Conservation (phyloP, 2,329 filamentous ascomycete genomes). For the Penicillium sp. region DNA sequence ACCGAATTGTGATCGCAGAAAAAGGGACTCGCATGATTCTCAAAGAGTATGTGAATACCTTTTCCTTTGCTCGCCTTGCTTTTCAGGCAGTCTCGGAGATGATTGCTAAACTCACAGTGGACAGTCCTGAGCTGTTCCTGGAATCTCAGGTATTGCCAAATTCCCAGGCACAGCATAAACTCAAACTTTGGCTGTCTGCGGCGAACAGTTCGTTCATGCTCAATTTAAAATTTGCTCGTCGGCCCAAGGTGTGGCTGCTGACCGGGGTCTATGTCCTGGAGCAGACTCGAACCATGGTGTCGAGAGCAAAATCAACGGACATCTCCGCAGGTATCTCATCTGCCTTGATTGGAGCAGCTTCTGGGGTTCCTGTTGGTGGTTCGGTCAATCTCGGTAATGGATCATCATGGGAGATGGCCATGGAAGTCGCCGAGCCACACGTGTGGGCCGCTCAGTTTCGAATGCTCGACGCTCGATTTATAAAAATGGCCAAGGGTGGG, state of each 20-base stretch:
- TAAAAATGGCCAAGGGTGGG: conserved; percentile 7
- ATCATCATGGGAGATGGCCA: conserved; percentile 18
- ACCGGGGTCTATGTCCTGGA: conserved; percentile 21
- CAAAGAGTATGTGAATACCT: conserved; percentile 14
- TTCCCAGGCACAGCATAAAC: conserved; percentile 14
- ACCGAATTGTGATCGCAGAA: conserved; percentile 18
- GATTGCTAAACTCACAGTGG: not conserved
- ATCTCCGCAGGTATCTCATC: conserved; percentile 18
- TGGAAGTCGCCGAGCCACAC: conserved; percentile 21
- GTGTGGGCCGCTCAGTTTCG: conserved; percentile 25
- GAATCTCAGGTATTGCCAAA: conserved; percentile 11
- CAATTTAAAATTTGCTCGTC: conserved; percentile 21
- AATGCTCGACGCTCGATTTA: conserved; percentile 18
- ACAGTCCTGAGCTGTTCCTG: conserved; percentile 19
- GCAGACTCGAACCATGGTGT: conserved; percentile 16
- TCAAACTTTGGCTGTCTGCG: conserved; percentile 23
- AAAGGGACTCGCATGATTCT: conserved; percentile 14
- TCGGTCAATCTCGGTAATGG: conserved; percentile 18
- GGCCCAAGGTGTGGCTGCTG: conserved; percentile 23
- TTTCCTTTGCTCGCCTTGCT: no score
- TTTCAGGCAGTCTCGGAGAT: no score
- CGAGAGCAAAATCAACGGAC: conserved; percentile 7
- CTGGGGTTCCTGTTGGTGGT: conserved; percentile 20
- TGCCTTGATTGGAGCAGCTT: conserved; percentile 15
- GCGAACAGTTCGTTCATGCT: conserved; percentile 19